Conservation (phyloP, 1,284 basidiomycete genomes). For the Sporisorium exsertum region DNA sequence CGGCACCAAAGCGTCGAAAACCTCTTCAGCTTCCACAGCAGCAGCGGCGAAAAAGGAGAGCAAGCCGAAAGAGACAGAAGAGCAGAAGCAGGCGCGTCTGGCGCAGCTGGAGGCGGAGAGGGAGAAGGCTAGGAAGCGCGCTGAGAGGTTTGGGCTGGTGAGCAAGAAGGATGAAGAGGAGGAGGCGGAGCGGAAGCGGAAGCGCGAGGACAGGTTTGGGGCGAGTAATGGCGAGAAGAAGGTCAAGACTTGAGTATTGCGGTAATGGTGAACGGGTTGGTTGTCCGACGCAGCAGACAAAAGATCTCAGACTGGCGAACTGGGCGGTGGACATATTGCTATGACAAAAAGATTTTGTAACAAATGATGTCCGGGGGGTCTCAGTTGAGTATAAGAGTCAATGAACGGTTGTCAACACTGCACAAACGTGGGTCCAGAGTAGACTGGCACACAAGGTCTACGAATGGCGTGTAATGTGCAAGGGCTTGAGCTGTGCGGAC, state of each 20-base stretch:
- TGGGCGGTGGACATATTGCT: background rate
- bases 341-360: background rate
- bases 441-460: too few relatives aligned
- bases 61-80: slow-evolving; percentile 30
- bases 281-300: background rate
- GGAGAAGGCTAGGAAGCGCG: slow-evolving; percentile 49
- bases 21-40: background rate
- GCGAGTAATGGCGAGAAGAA: slow-evolving; percentile 15
- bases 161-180: background rate
- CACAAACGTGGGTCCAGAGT: background rate
- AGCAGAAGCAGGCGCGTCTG: slow-evolving; percentile 34
- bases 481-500: background rate
- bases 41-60: background rate
- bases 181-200: slow-evolving; percentile 52
- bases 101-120: slow-evolving; percentile 41
- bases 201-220: slow-evolving; percentile 10
- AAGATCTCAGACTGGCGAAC: background rate
- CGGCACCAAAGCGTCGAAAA: slow-evolving; percentile 6
- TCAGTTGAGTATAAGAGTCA: background rate
- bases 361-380: background rate
- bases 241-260: slow-evolving; percentile 11
- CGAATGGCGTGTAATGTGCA: too few relatives aligned
- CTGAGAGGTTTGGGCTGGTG: slow-evolving; percentile 57
- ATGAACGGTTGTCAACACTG: background rate
- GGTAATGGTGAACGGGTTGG: background rate